These are phyloP conservation scores for Cryptococcus sp. DNA, from an alignment of 1,284 basidiomycete species.

Conservation along the genomic window DNA sequence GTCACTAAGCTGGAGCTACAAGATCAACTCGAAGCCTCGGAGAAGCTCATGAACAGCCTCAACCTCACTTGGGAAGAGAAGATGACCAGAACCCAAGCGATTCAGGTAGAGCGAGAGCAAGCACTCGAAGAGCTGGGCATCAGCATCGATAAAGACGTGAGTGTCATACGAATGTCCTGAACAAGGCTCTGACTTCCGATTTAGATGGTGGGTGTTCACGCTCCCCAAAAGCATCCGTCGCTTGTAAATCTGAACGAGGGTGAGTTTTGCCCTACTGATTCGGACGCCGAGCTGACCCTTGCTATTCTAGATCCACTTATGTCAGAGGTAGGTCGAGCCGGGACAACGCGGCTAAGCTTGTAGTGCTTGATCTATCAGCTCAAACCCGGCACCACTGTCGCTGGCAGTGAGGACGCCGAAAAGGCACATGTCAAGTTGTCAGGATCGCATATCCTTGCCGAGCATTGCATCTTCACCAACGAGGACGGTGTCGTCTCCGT, in stretches of 20 bases:
- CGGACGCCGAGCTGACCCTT: constrained; percentile 12
- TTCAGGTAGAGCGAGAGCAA: constrained; percentile 94
- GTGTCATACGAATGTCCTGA: constrained; percentile 1
- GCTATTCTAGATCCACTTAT: constrained; percentile 52
- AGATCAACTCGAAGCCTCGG: constrained; percentile 92
- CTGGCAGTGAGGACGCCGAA: constrained; percentile 78
- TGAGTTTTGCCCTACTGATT: constrained; percentile 42
- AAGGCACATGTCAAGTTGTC: constrained; percentile 89
- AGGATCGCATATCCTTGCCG: constrained; percentile 85
- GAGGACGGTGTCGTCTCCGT: constrained; percentile 80
- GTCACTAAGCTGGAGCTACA: constrained; percentile 96
- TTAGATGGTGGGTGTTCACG: constrained; percentile 67
- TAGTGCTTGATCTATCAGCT: constrained; percentile 89
- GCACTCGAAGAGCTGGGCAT: constrained; percentile 97
- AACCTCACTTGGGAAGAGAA: constrained; percentile 99
- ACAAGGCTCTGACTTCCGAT: not conserved
- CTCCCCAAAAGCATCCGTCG: constrained; percentile 99
- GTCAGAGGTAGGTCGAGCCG: constrained; percentile 47
- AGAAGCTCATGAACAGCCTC: constrained; percentile 93
- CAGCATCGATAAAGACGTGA: constrained; percentile 86
- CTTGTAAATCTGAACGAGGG: constrained; percentile 94
- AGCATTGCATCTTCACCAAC: constrained; percentile 91
- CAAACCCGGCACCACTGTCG: constrained; percentile 81
- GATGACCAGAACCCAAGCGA: constrained; percentile 83
- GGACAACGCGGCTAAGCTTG: not conserved